A percentile compares a stretch with the other conserved stretches of the same genome.
Conservation (phyloP, 1,139 yeast genomes). For the Hyphopichia pseudoburtonii region DNA sequence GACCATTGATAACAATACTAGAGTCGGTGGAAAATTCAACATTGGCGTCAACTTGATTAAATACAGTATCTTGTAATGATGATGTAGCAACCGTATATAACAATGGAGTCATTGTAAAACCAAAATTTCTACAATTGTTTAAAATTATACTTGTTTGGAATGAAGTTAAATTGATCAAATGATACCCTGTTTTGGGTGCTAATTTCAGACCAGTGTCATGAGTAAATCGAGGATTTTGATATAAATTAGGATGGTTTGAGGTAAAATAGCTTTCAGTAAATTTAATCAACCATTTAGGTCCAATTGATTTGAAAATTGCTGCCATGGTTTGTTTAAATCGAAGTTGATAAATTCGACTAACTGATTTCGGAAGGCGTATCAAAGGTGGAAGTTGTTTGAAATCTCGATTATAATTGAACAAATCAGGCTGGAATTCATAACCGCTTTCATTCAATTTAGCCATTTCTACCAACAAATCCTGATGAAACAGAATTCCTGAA, state of each 20-base stretch:
- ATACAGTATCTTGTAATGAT: constrained; percentile 22
- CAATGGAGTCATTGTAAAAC: constrained; percentile 27
- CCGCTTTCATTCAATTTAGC: too few relatives aligned
- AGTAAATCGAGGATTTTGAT: constrained; percentile 16
- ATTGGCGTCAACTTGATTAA: constrained; percentile 11
- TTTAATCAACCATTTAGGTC: constrained; percentile 11
- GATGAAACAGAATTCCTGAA: constrained; percentile 32
- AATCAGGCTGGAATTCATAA: too few relatives aligned
- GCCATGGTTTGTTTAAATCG: too few relatives aligned
- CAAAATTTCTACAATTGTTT: constrained; percentile 13
- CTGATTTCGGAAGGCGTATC: too few relatives aligned
- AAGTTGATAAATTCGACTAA: too few relatives aligned
- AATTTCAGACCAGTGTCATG: too few relatives aligned
- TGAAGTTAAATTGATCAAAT: constrained; percentile 14
- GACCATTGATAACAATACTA: constrained; percentile 22
- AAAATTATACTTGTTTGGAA: constrained; percentile 11
- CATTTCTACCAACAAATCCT: constrained; percentile 24
- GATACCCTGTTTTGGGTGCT: too few relatives aligned
- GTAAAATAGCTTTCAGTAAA: background rate
- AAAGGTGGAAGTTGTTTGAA: too few relatives aligned
- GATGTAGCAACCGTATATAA: constrained; percentile 17
- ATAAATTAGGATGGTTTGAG: constrained; percentile 9
- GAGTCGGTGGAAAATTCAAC: constrained; percentile 12
- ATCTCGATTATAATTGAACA: too few relatives aligned
- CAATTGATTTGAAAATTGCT: constrained; percentile 3